Evolutionary conservation across 495 filamentous ascomycete genomes (phyloP).

Genomic region (Lophium mytilinum): DNA sequence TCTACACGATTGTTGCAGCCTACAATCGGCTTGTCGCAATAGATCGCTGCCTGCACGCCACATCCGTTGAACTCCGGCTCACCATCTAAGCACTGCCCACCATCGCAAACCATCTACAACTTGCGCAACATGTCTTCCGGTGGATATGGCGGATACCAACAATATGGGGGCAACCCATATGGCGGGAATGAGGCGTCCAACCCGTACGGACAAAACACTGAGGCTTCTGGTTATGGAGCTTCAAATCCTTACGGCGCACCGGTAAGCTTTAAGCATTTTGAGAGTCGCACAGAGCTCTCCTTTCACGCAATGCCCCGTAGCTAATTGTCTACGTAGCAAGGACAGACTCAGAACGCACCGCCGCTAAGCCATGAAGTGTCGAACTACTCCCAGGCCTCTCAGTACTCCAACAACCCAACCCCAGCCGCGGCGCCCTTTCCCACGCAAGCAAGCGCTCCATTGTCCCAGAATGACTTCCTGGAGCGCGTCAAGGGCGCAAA

Average conservation of each 20-base stretch:
- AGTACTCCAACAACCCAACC: slow-evolving; percentile 16
- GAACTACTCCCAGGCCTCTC: slow-evolving; percentile 28
- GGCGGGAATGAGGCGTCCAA: slow-evolving; percentile 40
- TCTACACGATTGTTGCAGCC: too few relatives aligned
- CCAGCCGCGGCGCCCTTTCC: slow-evolving; percentile 10
- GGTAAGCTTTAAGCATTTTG: slow-evolving; percentile 2
- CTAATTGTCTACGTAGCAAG: slow-evolving; percentile 7
- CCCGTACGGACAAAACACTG: slow-evolving; percentile 26
- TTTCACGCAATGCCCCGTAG: not conserved
- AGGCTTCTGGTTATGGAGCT: slow-evolving; percentile 1
- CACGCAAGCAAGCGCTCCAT: slow-evolving; percentile 8
- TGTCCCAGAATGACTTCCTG: slow-evolving; percentile 49
- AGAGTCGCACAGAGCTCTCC: too few relatives aligned
- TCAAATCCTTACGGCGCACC: slow-evolving; percentile 8
- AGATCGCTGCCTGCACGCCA: too few relatives aligned
- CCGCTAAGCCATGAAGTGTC: slow-evolving; percentile 20
- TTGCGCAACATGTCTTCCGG: slow-evolving; percentile 19
- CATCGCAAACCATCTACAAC: too few relatives aligned
- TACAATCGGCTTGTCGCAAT: too few relatives aligned
- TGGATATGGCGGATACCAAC: slow-evolving; percentile 25
- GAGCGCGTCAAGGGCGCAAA: slow-evolving; percentile 49
- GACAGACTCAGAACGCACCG: slow-evolving; percentile 29
- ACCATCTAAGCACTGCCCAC: too few relatives aligned
- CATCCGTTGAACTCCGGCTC: too few relatives aligned
- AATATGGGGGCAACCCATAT: slow-evolving; percentile 40